These are phyloP conservation scores for Scytalidium lignicola DNA, from an alignment of 2,329 filamentous ascomycete species.

Conservation along the genomic window DNA sequence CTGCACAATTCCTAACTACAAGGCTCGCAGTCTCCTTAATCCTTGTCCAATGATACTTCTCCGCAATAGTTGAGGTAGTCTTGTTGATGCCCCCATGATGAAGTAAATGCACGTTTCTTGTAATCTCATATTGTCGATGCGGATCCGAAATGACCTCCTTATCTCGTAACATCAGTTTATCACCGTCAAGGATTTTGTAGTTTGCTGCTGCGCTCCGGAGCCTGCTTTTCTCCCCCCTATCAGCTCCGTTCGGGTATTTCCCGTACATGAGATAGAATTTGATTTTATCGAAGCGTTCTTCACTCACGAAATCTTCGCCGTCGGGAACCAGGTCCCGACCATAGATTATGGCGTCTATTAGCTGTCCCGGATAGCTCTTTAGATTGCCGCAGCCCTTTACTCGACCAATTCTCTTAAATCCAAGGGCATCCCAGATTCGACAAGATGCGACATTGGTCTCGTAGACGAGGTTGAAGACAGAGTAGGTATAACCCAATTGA, in stretches of 20 bases:
- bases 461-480: constrained; percentile 71
- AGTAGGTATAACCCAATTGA: constrained; percentile 63
- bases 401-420: constrained; percentile 67
- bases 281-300: constrained; percentile 98
- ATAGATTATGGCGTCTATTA: constrained; percentile 55
- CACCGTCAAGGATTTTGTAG: constrained; percentile 75
- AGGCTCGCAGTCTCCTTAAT: constrained; percentile 97
- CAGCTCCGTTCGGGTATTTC: constrained; percentile 88
- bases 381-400: constrained; percentile 52
- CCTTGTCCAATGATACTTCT: constrained; percentile 93
- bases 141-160: constrained; percentile 96
- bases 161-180: constrained; percentile 92
- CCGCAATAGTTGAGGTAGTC: constrained; percentile 88
- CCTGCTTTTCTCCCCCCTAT: constrained; percentile 91
- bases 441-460: constrained; percentile 69
- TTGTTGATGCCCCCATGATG: constrained; percentile 96
- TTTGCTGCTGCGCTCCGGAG: constrained; percentile 90
- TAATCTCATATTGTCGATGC: constrained; percentile 84
- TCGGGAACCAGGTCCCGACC: constrained; percentile 55
- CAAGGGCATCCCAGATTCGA: constrained; percentile 68
- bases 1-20: constrained; percentile 84
- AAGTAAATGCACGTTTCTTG: constrained; percentile 66
- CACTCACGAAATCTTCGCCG: constrained; percentile 78
- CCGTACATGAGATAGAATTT: constrained; percentile 93
- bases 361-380: constrained; percentile 44